Evolutionary conservation across 352 stramenopile species (phyloP), one percentile per base, ranked within the genome.

Genomic region (Thraustotheca clavata): DNA sequence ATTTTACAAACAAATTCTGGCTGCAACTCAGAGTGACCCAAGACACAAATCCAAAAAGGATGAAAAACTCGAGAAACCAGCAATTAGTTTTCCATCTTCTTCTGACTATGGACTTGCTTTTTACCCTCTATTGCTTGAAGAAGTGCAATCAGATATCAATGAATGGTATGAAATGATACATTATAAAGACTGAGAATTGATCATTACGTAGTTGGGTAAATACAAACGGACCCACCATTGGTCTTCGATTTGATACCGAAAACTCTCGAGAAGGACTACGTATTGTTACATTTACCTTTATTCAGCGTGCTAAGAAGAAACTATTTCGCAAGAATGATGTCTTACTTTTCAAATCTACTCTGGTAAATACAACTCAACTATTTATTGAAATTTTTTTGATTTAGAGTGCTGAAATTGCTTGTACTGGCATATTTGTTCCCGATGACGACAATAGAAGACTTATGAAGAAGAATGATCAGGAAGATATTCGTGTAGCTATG

Each of bases 201-300:
- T 43, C 34, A 62, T 2, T 9, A 29, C n/a, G n/a, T n/a, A n/a
- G n/a, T n/a, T 4, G 6, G 55, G 35, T 1, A 14, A 26, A 14
- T 4, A 52, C n/a, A 9, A 62, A 24, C 16, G 16, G 4, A 62
- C 57, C 43, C 6, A 24, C 43, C 83, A 92, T 49, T 40, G 87
- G 22, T 9, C 54, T 93, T 27, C 82, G 81, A 9, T 92, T 91
- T 43, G 83, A 93, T 39, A 83, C 78, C 0, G 86, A 95, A 57
- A 91, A 91, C 41, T 60, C 78, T 14, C 75, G 78, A 18, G 86
- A 95, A 73, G 82, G 82, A 0, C 91, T 95, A 81, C 79, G 86
- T 0, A 88, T 80, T 31, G 68, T 95, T 39, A 87, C 57, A 29
- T 88, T 93, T 20, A 89, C 69, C 22, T 76, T 90, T 38, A 73